Percentiles rank a stretch among this genome's conserved stretches.
These are phyloP conservation scores for Cephalotrichum gorgonifer DNA, from an alignment of 2,329 filamentous ascomycete species.

Conservation along the genomic window DNA sequence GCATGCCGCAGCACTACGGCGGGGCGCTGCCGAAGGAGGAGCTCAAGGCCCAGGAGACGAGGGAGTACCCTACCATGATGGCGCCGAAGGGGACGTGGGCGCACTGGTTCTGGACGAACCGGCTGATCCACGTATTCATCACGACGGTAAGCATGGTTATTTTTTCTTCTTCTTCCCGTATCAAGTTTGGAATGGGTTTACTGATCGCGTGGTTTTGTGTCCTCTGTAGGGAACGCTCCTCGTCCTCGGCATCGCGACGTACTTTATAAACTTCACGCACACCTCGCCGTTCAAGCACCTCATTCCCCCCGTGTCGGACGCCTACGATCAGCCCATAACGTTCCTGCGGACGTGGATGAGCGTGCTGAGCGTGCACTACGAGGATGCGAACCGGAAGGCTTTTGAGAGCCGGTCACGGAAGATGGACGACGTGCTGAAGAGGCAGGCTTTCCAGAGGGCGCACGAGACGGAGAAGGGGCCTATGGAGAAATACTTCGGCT, in stretches of 20 bases:
- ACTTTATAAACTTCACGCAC: constrained; percentile 66
- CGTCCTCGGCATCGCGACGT: constrained; percentile 60
- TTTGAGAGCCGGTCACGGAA: constrained; percentile 61
- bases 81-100: constrained; percentile 72
- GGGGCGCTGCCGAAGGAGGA: constrained; percentile 59
- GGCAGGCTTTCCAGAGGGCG: constrained; percentile 72
- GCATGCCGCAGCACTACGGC: constrained; percentile 59
- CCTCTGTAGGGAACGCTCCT: constrained; percentile 54
- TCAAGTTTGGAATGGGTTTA: constrained; percentile 6
- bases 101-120: constrained; percentile 75
- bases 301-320: constrained; percentile 59
- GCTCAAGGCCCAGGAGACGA: constrained; percentile 51
- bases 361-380: constrained; percentile 67
- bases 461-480: constrained; percentile 65
- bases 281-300: constrained; percentile 73
- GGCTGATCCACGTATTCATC: constrained; percentile 68
- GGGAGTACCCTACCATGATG: constrained; percentile 82
- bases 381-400: constrained; percentile 58
- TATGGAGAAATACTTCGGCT: constrained; percentile 34
- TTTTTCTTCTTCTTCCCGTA: too few species aligned
- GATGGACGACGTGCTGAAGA: constrained; percentile 80
- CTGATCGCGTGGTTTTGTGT: too few species aligned
- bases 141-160: constrained; percentile 53
- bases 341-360: constrained; percentile 56
- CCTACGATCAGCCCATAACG: constrained; percentile 58